A percentile compares a stretch with the other conserved stretches of the same genome.
Conservation (phyloP, 2,329 filamentous ascomycete genomes). For the Pseudogymnoascus sp. region DNA sequence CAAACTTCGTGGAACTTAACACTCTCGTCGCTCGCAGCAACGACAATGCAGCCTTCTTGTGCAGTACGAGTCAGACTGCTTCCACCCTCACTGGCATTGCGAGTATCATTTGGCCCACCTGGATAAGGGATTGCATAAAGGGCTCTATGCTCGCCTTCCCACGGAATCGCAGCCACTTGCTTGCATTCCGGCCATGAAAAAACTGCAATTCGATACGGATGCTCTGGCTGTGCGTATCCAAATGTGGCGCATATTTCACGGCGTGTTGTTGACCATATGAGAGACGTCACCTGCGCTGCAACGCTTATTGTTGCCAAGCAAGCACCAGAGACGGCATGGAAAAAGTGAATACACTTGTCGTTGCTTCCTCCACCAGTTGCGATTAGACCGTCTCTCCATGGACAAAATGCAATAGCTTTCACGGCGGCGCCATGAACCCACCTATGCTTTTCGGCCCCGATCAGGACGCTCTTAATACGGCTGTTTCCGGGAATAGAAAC, state of each 20-base stretch:
- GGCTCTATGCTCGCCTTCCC: constrained; percentile 70
- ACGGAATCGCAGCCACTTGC: constrained; percentile 78
- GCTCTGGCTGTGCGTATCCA: constrained; percentile 85
- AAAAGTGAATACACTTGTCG: constrained; percentile 94
- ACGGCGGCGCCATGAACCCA: constrained; percentile 82
- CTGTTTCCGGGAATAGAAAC: constrained; percentile 25
- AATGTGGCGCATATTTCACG: constrained; percentile 91
- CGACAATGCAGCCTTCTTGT: constrained; percentile 77
- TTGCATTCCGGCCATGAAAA: constrained; percentile 92
- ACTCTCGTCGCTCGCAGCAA: constrained; percentile 84
- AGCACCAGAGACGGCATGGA: constrained; percentile 75
- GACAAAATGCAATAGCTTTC: constrained; percentile 94
- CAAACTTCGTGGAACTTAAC: constrained; percentile 96
- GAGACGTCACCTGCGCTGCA: constrained; percentile 82
- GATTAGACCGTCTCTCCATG: constrained; percentile 80
- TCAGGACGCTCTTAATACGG: constrained; percentile 40
- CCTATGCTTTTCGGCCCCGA: constrained; percentile 57
- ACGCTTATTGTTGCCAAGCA: constrained; percentile 86
- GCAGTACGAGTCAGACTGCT: constrained; percentile 48
- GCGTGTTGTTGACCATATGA: constrained; percentile 81
- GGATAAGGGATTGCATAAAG: constrained; percentile 86
- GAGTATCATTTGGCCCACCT: constrained; percentile 41
- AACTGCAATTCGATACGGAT: constrained; percentile 80
- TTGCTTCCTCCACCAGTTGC: constrained; percentile 91
- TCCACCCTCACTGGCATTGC: constrained; percentile 40